Percentiles rank a stretch among this genome's conserved stretches.
phyloP scores from a whole-genome alignment of 805 yeast species.

The Candida easanensis region DNA sequence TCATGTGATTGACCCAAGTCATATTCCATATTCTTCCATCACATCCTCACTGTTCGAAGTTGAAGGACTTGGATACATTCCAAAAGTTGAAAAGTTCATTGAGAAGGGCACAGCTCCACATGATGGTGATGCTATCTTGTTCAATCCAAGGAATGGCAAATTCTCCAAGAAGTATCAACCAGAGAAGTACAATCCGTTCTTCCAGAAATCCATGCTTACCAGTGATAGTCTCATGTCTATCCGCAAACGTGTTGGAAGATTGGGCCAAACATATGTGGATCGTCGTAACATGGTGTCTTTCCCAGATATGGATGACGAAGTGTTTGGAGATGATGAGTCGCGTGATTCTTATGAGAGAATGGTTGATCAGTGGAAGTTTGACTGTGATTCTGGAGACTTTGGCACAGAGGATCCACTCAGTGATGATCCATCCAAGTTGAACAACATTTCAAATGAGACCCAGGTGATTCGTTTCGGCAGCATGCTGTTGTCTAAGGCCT shows the following conservation, averaged over 20 bases:
- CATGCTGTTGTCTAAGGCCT: constrained; percentile 84
- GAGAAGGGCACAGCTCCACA: constrained; percentile 23
- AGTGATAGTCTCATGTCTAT: constrained; percentile 51
- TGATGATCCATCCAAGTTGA: constrained; percentile 78
- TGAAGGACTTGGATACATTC: constrained; percentile 52
- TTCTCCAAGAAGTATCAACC: constrained; percentile 28
- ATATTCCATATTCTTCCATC: constrained; percentile 79
- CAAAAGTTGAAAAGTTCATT: constrained; percentile 25
- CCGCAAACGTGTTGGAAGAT: constrained; percentile 74
- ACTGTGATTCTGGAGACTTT: constrained; percentile 43
- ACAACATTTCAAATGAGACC: constrained; percentile 79
- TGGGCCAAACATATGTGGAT: constrained; percentile 70
- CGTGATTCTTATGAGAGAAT: constrained; percentile 44
- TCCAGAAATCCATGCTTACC: constrained; percentile 30
- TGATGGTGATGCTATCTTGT: constrained; percentile 31
- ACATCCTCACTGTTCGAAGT: constrained; percentile 66
- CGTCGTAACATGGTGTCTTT: constrained; percentile 52
- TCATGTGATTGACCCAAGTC: constrained; percentile 49
- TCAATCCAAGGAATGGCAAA: constrained; percentile 24
- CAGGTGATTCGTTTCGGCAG: constrained; percentile 90
- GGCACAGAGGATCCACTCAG: constrained; percentile 48
- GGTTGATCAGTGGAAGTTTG: constrained; percentile 66
- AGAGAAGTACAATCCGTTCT: constrained; percentile 37
- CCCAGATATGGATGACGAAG: constrained; percentile 25
- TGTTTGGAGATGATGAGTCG: constrained; percentile 24